These are phyloP conservation scores for Pseudopyrenochaeta lycopersici DNA, from an alignment of 2,329 filamentous ascomycete genomes.

Conservation along the genomic window DNA sequence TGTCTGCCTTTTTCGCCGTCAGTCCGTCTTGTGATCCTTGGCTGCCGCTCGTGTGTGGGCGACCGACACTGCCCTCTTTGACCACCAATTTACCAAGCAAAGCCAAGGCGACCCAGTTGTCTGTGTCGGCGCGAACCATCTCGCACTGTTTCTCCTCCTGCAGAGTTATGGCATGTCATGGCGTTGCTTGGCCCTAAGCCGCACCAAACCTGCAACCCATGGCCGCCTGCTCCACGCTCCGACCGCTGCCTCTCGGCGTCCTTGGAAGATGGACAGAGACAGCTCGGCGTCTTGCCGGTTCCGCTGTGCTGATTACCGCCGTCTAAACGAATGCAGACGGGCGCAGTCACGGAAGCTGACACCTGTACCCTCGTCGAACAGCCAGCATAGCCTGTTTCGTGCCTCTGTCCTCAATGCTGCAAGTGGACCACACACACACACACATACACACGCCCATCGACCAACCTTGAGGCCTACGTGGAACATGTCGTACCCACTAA, in stretches of 20 bases:
- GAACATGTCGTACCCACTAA: conserved; percentile 21
- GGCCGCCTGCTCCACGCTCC: conserved; percentile 10
- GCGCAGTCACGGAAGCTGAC: background rate
- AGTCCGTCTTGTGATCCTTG: conserved; percentile 39
- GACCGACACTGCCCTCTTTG: background rate
- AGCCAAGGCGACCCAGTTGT: conserved; percentile 27
- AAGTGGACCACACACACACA: conserved; percentile 2
- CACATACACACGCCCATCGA: conserved; percentile 7
- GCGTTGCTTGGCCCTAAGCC: conserved; percentile 35
- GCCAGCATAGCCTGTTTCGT: conserved; percentile 2
- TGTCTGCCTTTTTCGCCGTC: conserved; percentile 22
- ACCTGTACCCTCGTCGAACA: background rate
- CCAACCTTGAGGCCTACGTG: conserved; percentile 19
- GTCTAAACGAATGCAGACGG: background rate
- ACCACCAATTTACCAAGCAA: conserved; percentile 24
- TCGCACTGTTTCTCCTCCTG: conserved; percentile 15
- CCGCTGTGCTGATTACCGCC: conserved; percentile 16
- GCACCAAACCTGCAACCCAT: conserved; percentile 21
- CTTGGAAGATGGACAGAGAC: conserved; percentile 27
- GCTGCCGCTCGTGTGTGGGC: conserved; percentile 17
- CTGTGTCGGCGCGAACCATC: conserved; percentile 15
- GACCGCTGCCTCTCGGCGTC: conserved; percentile 19
- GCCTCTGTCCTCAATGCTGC: background rate
- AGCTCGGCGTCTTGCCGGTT: conserved; percentile 8
- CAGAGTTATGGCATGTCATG: conserved; percentile 27